Conservation (phyloP, 2,329 filamentous ascomycete genomes). For the Colletotrichum truncatum region DNA sequence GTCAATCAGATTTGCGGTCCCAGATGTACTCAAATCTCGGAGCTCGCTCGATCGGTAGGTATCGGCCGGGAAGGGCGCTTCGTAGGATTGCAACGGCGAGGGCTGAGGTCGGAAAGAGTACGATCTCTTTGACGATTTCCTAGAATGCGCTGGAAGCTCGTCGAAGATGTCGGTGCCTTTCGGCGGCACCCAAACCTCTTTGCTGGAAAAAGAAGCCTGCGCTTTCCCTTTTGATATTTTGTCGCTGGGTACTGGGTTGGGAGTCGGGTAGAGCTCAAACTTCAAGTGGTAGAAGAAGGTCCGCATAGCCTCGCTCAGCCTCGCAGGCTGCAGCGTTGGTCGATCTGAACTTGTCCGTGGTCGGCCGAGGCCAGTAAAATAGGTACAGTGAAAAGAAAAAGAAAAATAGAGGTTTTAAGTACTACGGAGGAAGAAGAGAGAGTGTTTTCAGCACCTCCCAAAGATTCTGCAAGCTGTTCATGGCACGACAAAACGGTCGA, state of each 20-base stretch:
- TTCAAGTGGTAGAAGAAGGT: conserved; percentile 73
- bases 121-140: conserved; percentile 31
- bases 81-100: conserved; percentile 27
- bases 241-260: conserved; percentile 42
- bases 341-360: neutral
- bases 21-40: neutral
- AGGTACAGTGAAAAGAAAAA: too few relatives aligned
- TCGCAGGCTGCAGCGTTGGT: neutral
- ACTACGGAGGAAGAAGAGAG: conserved; percentile 33
- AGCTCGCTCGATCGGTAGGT: conserved; percentile 7
- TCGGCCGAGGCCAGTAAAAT: too few relatives aligned
- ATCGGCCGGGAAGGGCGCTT: conserved; percentile 17
- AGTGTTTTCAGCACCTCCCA: neutral
- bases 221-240: conserved; percentile 4
- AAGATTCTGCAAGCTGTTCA: neutral
- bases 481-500: conserved; percentile 3
- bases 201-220: conserved; percentile 14
- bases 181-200: conserved; percentile 60
- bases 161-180: conserved; percentile 62
- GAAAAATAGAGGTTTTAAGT: neutral
- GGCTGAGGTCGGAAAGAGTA: conserved; percentile 13
- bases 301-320: conserved; percentile 57
- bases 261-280: conserved; percentile 68
- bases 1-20: conserved; percentile 53
- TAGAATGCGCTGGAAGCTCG: conserved; percentile 61